Evolutionary conservation across 768 basidiomycete genomes (phyloP), one percentile per base, ranked within the genome.

Genomic region (Dioszegia hungarica): DNA sequence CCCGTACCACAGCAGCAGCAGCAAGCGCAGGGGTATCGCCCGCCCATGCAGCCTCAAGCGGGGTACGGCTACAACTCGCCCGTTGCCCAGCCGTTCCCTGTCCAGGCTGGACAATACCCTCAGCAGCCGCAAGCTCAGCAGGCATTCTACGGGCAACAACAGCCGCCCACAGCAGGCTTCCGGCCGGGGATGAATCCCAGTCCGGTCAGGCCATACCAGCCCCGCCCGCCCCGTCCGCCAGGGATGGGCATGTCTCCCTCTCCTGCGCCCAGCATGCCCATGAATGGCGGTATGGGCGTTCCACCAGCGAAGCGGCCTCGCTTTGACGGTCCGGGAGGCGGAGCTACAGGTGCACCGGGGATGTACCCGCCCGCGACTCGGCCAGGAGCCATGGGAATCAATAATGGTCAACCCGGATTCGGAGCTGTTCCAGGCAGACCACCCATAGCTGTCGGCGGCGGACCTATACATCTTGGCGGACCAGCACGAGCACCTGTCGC

Each of bases 301-400:
- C 92, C 92, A 9, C 91, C 92, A 2, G 90, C 90, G 1, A 95
- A 95, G 75, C 81, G 92, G 51, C 90, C 86, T 64, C 83, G 90
- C 39, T 92, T 92, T 69, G 92, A 94, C 72, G 86, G 85, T 4
- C 87, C 88, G 1, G 63, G 67, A 6, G 31, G n/a, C n/a, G n/a
- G n/a, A 6, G 31, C 8, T 17, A 33, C 14, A 39, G 33, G 19
- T n/a, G n/a, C n/a, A 15, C 29, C 50, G 20, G 43, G 53, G 8
- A 52, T 59, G 40, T 38, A 44, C n/a, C 52, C 52, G 29, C 52
- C 48, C 24, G 38, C 45, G 17, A 39, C 5, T 11, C 31, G 34
- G 2, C 49, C 49, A 8, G 56, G 47, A 31, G 22, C 37, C 14
- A 53, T 46, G 31, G 52, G 41, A 27, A 72, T 78, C 15, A 66